A percentile compares a stretch with the other conserved stretches of the same genome.
phyloP scores from a whole-genome alignment of 192 early-diverging fungal genomes.

The Coemansia erecta region DNA sequence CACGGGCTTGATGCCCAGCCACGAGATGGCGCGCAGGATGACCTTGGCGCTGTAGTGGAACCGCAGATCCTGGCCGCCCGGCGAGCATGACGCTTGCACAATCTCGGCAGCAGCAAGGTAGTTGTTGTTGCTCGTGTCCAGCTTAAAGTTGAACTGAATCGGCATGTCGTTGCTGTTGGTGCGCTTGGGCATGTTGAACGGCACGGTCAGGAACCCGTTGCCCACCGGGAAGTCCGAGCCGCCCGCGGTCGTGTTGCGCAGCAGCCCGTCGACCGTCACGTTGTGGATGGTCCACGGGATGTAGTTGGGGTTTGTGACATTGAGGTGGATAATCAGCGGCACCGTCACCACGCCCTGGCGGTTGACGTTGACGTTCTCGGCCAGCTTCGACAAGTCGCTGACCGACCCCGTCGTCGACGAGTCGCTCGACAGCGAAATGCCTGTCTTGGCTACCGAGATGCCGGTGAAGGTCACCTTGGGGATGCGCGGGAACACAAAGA shows the following conservation, averaged over 20 bases:
- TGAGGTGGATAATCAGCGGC: constrained; percentile 53
- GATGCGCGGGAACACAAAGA: constrained; percentile 54
- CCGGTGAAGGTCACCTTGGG: constrained; percentile 36
- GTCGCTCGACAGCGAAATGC: background rate
- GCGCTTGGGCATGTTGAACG: constrained; percentile 51
- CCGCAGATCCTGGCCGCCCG: constrained; percentile 30
- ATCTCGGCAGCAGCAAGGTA: constrained; percentile 35
- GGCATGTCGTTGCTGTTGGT: constrained; percentile 38
- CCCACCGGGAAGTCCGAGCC: constrained; percentile 49
- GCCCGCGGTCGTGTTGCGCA: constrained; percentile 25
- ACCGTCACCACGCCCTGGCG: constrained; percentile 49
- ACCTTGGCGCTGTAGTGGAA: constrained; percentile 54
- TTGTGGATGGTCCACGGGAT: constrained; percentile 58
- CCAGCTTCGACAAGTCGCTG: constrained; percentile 18
- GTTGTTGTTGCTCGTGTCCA: constrained; percentile 38
- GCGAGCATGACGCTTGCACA: constrained; percentile 40
- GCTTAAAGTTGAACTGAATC: constrained; percentile 47
- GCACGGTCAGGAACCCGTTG: constrained; percentile 32
- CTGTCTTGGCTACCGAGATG: constrained; percentile 22
- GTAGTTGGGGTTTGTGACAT: constrained; percentile 55
- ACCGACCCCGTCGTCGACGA: background rate
- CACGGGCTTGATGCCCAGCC: constrained; percentile 53
- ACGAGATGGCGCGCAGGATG: constrained; percentile 46
- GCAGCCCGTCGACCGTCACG: constrained; percentile 48
- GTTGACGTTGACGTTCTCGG: constrained; percentile 33